Base-by-base conservation (phyloP, 139 green algal genomes). In the Limnomonas spitsbergensis region DNA sequence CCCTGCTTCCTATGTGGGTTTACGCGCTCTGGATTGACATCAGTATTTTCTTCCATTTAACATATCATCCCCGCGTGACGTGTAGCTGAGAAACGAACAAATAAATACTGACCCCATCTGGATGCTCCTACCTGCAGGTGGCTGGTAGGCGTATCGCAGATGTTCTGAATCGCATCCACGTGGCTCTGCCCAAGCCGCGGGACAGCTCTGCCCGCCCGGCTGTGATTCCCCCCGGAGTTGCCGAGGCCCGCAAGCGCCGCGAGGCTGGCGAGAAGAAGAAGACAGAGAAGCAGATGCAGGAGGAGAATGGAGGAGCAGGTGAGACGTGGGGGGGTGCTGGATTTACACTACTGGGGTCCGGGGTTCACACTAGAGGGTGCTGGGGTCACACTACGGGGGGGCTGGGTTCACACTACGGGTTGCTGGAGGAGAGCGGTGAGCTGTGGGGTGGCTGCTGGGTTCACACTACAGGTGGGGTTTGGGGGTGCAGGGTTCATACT, bases 161-260 rank as follows among this genome's bases (percentile, higher is more conserved):
- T 40, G 90, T 98, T 54, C 79, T 94, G 14, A 97, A 98, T 85
- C 89, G 94, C 38, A 93, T 99, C 74, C 95, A 99, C 83, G 94
- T 99, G 31, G 95, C 95, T 2, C 68, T 92, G 85, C 96, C 96
- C 34, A 89, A 89, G 74, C 69, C 37, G n/a, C 77, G 83, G 27
- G 75, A 85, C 61, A 79, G 77, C 39, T 32, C 81, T n/a, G 56
- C 83, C 0, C 88, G 94, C 38, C 92, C 94, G 32, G 91, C 95
- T 7, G 85, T 93, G 79, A 98, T 98, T 77, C 95, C 95, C 0
- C 32, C 89, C 2, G 83, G 86, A 2, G 89, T 97, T 42, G 70
- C 78, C 3, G 91, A 88, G 54, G 86, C 87, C 67, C 85, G 90
- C 2, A 89, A 87, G 34, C 66, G 72, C 35, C 66, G 84, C 14